Evolutionary conservation across 208 protist species (phyloP), one percentile per base, ranked within the genome.

Genomic region (Trypanosoma theileri): DNA sequence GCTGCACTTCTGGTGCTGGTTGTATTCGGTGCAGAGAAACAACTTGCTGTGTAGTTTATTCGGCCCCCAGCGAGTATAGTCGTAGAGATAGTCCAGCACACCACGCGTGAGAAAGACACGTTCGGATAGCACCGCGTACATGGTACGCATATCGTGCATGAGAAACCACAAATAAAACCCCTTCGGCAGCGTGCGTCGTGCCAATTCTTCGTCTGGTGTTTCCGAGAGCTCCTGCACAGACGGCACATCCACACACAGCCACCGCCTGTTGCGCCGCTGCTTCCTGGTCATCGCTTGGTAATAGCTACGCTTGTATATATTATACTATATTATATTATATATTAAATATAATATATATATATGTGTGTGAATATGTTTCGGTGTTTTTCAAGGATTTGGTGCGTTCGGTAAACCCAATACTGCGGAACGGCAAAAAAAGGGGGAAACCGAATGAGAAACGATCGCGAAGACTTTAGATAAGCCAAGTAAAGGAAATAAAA

Each of bases 141-240:
- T 75, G 53, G 79, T 71, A 14, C 80, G 75, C 84, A 93, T 93
- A 62, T 93, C 75, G 40, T 89, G 82, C 26, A 69, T 68, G 45
- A 93, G 85, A 69, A 93, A 89, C 31, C 84, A 83, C 21, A 93
- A 77, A 59, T 84, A 91, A 73, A 83, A 93, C 48, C 84, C 87
- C 19, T 55, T 45, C 24, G 79, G 82, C 3, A 93, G 80, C 8
- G 69, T 66, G 58, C 56, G 75, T 13, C 14, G n/a, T 11, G 60
- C 57, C 9, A 88, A 61, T 31, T 85, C 77, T 4, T 67, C 46
- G 26, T 88, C 80, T 0, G 77, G 59, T 46, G 85, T 62, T 4
- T 53, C 14, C 55, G 82, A 71, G 0, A 93, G 59, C 59, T 87
- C 79, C 31, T 90, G 79, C n/a, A 90, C 82, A 13, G 70, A 63